Evolutionary conservation across 495 filamentous ascomycete genomes (phyloP), one percentile per base, ranked within the genome.

Genomic region (Glonium stellatum): DNA sequence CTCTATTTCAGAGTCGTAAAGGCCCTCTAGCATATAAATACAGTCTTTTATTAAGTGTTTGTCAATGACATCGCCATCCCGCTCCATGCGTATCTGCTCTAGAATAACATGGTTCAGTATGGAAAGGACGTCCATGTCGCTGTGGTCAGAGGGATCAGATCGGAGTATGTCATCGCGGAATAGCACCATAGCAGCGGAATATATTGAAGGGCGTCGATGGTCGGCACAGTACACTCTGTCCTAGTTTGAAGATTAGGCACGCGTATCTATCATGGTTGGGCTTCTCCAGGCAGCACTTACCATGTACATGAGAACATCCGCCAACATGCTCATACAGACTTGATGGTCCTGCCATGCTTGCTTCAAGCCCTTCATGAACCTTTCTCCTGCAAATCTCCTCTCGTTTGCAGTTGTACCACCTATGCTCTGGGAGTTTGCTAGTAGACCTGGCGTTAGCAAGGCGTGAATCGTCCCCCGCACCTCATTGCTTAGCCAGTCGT

Each of bases 221-320:
- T 95, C 89, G 2, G 79, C 70, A 57, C 83, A 86, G 70, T 87
- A 87, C 13, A 89, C 82, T 25, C 92, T 88, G 62, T 99, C 93
- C 83, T 79, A 23, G 23, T 21, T 11, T 0, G 13, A 19, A 2
- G 10, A 54, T 49, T 25, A 25, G 61, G 46, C 34, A 15, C 31
- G 3, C 27, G 3, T 6, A 31, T 31, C 39, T 18, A 44, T 44
- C 8, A 44, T 44, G 4, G 18, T 44, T 18, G 39, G 4, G 10
- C 39, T 18, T 15, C 39, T 2, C 12, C 10, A 44, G 13, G 39
- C 48, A 44, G 13, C 23, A 67, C 84, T 58, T 69, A 89, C 86
- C 81, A 99, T 92, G 65, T 99, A 99, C 92, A 99, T 97, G 37
- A 97, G 73, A 35, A 99, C 89, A 70, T 99, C 95, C 11, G 92